A percentile compares a stretch with the other conserved stretches of the same genome.
Conservation (phyloP, 176 grass and related monocot genomes). For the Aegilops longissima region DNA sequence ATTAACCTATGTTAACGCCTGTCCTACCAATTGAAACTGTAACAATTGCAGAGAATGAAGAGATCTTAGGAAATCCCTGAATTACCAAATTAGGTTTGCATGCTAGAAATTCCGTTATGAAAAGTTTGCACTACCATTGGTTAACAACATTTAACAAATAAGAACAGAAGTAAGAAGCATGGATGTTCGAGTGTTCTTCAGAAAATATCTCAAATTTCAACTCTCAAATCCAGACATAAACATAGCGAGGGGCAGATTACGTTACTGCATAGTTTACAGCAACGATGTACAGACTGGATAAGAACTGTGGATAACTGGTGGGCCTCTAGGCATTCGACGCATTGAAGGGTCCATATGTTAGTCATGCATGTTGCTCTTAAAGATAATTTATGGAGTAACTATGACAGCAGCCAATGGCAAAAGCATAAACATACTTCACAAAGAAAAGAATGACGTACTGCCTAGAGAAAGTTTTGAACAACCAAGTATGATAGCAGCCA, state of each 20-base stretch:
- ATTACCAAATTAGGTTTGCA: not conserved
- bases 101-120: not conserved
- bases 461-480: not conserved
- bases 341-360: not conserved
- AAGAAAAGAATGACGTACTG: not conserved
- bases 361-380: not conserved
- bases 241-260: not conserved
- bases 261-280: not conserved
- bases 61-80: not conserved
- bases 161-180: not conserved
- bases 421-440: not conserved
- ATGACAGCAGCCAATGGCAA: not conserved
- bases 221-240: not conserved
- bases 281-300: not conserved
- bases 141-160: not conserved
- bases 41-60: not conserved
- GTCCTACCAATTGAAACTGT: not conserved
- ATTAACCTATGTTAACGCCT: not conserved
- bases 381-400: not conserved
- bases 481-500: constrained; percentile 25
- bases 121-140: not conserved
- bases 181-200: not conserved
- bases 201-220: not conserved
- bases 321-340: not conserved
- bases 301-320: not conserved